A percentile compares a stretch with the other conserved stretches of the same genome.
phyloP scores from a whole-genome alignment of 176 grass and related monocot species.

The Avena sativa region DNA sequence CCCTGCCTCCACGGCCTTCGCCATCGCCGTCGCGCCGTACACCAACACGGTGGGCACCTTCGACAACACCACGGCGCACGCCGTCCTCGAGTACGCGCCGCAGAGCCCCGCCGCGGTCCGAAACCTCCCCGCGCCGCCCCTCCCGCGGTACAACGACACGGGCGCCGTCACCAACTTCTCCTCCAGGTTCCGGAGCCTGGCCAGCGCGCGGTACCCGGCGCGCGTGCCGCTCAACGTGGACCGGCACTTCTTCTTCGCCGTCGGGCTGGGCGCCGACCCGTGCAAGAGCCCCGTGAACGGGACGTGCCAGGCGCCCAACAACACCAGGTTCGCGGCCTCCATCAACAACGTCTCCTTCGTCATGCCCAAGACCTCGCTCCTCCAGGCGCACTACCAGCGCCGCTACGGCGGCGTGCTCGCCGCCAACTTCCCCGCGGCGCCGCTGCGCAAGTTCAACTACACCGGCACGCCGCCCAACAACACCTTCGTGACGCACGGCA shows the following conservation, averaged over 20 bases:
- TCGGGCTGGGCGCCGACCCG: slow-evolving; percentile 65
- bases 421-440: slow-evolving; percentile 61
- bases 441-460: slow-evolving; percentile 69
- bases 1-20: slow-evolving; percentile 39
- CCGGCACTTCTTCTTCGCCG: slow-evolving; percentile 69
- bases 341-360: slow-evolving; percentile 80
- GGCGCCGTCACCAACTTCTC: slow-evolving; percentile 65
- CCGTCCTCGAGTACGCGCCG: slow-evolving; percentile 63
- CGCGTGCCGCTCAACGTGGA: slow-evolving; percentile 57
- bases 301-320: slow-evolving; percentile 81
- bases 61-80: slow-evolving; percentile 83
- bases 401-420: slow-evolving; percentile 39
- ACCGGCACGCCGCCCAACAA: slow-evolving; percentile 70
- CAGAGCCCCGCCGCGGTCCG: neutral
- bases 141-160: slow-evolving; percentile 74
- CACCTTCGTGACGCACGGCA: slow-evolving; percentile 62
- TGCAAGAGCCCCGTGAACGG: slow-evolving; percentile 53
- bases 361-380: slow-evolving; percentile 66
- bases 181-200: slow-evolving; percentile 70
- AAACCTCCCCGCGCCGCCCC: slow-evolving; percentile 36
- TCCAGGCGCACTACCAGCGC: slow-evolving; percentile 31
- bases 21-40: slow-evolving; percentile 67
- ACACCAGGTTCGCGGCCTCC: slow-evolving; percentile 62
- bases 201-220: slow-evolving; percentile 61
- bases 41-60: slow-evolving; percentile 61